Conservation (phyloP, 2,329 filamentous ascomycete genomes). For the Sphaceloma murrayae region DNA sequence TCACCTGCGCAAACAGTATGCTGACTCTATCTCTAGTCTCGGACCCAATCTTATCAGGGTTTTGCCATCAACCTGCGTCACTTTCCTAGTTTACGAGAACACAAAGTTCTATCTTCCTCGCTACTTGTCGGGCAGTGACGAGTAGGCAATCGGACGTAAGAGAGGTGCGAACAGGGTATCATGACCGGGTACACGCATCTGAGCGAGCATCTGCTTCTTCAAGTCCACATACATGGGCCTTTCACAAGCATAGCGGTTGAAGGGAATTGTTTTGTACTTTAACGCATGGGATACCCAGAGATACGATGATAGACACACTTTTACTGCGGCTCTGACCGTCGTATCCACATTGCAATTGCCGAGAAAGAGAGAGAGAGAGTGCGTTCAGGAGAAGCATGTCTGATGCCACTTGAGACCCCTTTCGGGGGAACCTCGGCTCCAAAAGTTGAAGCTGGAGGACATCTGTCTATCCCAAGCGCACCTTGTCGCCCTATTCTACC, state of each 20-base stretch:
- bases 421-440: conserved; percentile 8
- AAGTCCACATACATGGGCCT: neutral
- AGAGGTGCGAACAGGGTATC: no score
- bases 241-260: conserved; percentile 2
- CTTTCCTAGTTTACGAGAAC: conserved; percentile 95
- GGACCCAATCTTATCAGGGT: conserved; percentile 84
- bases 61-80: conserved; percentile 89
- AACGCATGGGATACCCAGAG: conserved; percentile 11
- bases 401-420: conserved; percentile 3
- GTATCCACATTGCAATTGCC: no score
- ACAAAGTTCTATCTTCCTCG: conserved; percentile 59
- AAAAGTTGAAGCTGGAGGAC: conserved; percentile 9
- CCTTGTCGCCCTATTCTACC: neutral
- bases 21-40: conserved; percentile 35
- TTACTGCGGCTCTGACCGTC: no score
- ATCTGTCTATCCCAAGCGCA: conserved; percentile 11
- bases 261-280: conserved; percentile 6
- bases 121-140: conserved; percentile 22
- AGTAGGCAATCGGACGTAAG: no score
- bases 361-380: no score
- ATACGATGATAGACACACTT: conserved; percentile 10
- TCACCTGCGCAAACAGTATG: conserved; percentile 13
- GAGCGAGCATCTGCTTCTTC: conserved; percentile 9
- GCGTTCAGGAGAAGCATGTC: no score
- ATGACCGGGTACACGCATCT: neutral